Base-by-base conservation (phyloP, 768 basidiomycete genomes). In the Kwoniella shandongensis region DNA sequence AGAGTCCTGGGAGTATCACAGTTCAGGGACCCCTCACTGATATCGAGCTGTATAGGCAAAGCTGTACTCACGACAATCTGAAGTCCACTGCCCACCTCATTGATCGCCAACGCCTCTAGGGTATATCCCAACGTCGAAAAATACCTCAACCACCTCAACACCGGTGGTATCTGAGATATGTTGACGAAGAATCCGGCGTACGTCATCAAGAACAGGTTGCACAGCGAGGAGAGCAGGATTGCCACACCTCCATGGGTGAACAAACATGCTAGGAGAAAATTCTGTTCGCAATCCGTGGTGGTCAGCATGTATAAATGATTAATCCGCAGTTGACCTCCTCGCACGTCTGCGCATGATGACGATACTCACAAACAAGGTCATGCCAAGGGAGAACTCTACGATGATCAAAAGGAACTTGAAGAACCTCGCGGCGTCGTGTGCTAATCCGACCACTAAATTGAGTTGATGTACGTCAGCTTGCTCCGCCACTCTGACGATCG, bases 391-490 rank as follows among this genome's bases (percentile, higher is more conserved):
- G 73, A 86, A 96, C 20, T 94, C 79, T 18, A 91, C 86, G 17
- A 97, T 81, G 59, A 96, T 88, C 69, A 97, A 83, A 20, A 96
- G 79, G 78, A 89, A 98, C 70, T 96, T 98, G 86, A 96, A 98
- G 81, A 87, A 97, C 72, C 87, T 81, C 0, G 85, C 83, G 1
- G 91, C 85, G 40, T 88, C 82, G 3, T 81, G 81, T 1, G 88
- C 82, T 3, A 97, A 83, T 12, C 93, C 92, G 2, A 91, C 90
- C 93, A 97, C 66, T 68, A 40, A 30, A 12, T 15, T 6, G 13
- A 32, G 32, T 6, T n/a, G 32, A 6, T 32, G 32, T 32, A 6
- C 32, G 32, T 32, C 32, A 13, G 18, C n/a, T 12, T 17, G 40
- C 3, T 51, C 38, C 2, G 13, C 27, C 2, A 26, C 4, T 12